Evolutionary conservation across 2,329 filamentous ascomycete genomes (phyloP).

Genomic region (Alternaria arbusti): DNA sequence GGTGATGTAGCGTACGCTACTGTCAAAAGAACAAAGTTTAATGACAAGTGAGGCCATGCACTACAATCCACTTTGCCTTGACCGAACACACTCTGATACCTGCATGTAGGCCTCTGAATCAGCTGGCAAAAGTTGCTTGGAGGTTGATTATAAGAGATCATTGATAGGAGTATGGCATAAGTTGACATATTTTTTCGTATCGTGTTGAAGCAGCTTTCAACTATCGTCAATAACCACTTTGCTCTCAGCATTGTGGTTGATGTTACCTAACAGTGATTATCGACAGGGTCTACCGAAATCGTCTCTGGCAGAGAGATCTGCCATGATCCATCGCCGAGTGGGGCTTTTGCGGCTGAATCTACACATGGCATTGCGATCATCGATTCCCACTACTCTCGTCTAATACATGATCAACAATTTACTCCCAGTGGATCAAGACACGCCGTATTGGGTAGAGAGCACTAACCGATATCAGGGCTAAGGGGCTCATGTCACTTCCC

Average conservation of each 20-base stretch:
- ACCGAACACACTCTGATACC: not conserved
- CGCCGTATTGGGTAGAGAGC: not conserved
- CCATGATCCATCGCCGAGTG: not conserved
- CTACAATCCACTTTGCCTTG: not conserved
- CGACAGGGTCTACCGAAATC: not conserved
- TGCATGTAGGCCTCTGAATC: not conserved
- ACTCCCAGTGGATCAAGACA: not conserved
- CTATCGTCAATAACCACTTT: not conserved
- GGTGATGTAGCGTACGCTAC: not conserved
- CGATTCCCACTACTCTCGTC: not conserved
- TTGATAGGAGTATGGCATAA: not conserved
- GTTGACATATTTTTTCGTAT: not conserved
- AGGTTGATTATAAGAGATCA: not conserved
- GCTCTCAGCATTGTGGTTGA: not conserved
- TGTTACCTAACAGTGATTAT: not conserved
- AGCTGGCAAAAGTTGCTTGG: not conserved
- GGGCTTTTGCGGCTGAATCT: not conserved
- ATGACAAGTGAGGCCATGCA: not conserved
- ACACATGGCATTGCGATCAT: not conserved
- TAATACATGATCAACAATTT: not conserved
- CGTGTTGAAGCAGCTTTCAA: not conserved
- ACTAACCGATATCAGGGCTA: not conserved
- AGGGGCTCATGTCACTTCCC: not conserved
- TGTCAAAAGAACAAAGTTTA: not conserved
- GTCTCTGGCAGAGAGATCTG: not conserved